Evolutionary conservation across 306 rosid species (phyloP).

Genomic region (Urtica urens): DNA sequence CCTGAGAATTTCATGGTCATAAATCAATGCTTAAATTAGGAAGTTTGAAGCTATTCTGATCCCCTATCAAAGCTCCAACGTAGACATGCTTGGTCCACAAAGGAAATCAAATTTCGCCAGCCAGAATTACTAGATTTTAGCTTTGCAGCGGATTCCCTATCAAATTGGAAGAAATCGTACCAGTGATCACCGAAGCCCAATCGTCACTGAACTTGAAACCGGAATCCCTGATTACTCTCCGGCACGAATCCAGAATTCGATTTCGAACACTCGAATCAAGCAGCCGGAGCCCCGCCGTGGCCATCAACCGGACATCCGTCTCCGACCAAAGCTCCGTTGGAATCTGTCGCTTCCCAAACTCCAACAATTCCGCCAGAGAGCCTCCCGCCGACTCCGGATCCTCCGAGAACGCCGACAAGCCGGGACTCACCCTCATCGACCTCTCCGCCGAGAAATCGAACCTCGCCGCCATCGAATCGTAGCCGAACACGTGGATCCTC

Average conservation of each 20-base stretch:
- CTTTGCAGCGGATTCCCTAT: too few relatives aligned
- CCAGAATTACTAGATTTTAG: too few relatives aligned
- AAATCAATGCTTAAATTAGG: too few relatives aligned
- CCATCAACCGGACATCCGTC: constrained; percentile 83
- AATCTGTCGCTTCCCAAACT: constrained; percentile 48
- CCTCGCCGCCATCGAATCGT: constrained; percentile 17
- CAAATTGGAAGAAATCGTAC: constrained; percentile 17
- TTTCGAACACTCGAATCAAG: constrained; percentile 36
- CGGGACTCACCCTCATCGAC: constrained; percentile 69
- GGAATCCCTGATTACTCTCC: constrained; percentile 37
- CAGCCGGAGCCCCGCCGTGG: constrained; percentile 85
- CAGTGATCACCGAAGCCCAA: constrained; percentile 86
- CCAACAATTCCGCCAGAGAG: constrained; percentile 49
- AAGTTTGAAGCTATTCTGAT: too few relatives aligned
- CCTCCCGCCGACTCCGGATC: constrained; percentile 49
- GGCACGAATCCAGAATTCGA: constrained; percentile 54
- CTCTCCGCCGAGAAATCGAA: constrained; percentile 44
- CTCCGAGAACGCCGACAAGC: constrained; percentile 52
- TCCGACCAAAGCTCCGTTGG: constrained; percentile 59
- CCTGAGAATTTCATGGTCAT: too few relatives aligned
- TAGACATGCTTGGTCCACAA: too few relatives aligned
- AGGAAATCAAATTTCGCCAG: too few relatives aligned
- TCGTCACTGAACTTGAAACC: constrained; percentile 66
- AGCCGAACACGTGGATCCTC: constrained; percentile 62
- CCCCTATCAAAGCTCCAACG: too few relatives aligned